Evolutionary conservation across 2,329 filamentous ascomycete species (phyloP).

Genomic region (Lachnum nothofagi): DNA sequence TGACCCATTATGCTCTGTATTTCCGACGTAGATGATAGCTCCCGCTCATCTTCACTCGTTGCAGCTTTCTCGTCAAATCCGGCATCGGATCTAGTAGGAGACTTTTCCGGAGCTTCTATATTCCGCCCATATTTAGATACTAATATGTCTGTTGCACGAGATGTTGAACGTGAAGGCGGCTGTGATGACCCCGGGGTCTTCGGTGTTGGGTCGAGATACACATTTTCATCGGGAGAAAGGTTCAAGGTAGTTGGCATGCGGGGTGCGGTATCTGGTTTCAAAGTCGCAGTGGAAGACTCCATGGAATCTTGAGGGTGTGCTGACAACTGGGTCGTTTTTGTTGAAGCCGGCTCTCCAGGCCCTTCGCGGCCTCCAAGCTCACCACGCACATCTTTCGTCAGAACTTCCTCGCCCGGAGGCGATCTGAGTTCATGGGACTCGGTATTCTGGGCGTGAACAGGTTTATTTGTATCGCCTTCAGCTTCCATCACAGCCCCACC

Average conservation of each 20-base stretch:
- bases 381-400: not conserved
- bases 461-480: not conserved
- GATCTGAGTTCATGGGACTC: not conserved
- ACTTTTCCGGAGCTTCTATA: conserved; percentile 38
- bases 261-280: conserved; percentile 26
- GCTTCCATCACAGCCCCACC: conserved; percentile 6
- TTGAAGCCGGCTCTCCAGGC: conserved; percentile 1
- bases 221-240: conserved; percentile 22
- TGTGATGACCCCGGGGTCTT: conserved; percentile 39
- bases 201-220: conserved; percentile 46
- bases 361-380: not conserved
- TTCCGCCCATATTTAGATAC: conserved; percentile 32
- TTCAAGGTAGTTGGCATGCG: conserved; percentile 3
- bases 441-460: not conserved
- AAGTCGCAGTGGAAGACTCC: conserved; percentile 34
- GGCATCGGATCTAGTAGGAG: conserved; percentile 51
- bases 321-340: conserved; percentile 1
- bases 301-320: conserved; percentile 20
- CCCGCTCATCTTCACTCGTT: conserved; percentile 57
- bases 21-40: conserved; percentile 71
- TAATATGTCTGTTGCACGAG: conserved; percentile 33
- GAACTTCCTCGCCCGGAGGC: conserved; percentile 1
- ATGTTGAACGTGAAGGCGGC: conserved; percentile 36
- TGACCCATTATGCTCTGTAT: conserved; percentile 98
- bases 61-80: conserved; percentile 54